phyloP scores from a whole-genome alignment of 441 rosid genomes.

The Arabidopsis lyrata region DNA sequence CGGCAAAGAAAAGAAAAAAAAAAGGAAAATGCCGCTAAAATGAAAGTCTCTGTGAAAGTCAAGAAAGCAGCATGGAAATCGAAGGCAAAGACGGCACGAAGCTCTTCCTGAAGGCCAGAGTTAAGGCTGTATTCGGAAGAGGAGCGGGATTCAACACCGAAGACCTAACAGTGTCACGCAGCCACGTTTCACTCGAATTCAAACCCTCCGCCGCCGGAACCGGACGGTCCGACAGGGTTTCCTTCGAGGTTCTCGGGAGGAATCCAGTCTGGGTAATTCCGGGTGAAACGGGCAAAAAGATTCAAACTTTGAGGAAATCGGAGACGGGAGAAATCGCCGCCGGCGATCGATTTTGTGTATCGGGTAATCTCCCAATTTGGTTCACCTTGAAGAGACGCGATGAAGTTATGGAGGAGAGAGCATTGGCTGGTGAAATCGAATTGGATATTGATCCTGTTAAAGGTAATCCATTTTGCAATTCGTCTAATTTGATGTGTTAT shows the following conservation, averaged over 20 bases:
- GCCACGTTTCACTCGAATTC: slow-evolving; percentile 55
- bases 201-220: slow-evolving; percentile 27
- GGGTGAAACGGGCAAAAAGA: slow-evolving; percentile 34
- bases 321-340: slow-evolving; percentile 57
- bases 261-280: slow-evolving; percentile 72
- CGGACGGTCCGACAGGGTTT: slow-evolving; percentile 53
- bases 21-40: background rate
- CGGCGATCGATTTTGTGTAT: slow-evolving; percentile 69
- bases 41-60: background rate
- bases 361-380: slow-evolving; percentile 64
- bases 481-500: slow-evolving; percentile 8
- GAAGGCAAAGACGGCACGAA: slow-evolving; percentile 70
- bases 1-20: slow-evolving; percentile 11
- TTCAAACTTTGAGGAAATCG: slow-evolving; percentile 53
- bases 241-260: slow-evolving; percentile 64
- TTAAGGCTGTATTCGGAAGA: slow-evolving; percentile 60
- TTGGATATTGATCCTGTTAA: slow-evolving; percentile 58
- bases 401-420: slow-evolving; percentile 42
- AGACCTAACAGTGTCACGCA: slow-evolving; percentile 71
- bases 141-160: slow-evolving; percentile 55
- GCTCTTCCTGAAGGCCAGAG: slow-evolving; percentile 43
- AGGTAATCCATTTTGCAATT: slow-evolving; percentile 52
- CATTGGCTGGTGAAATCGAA: slow-evolving; percentile 41
- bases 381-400: slow-evolving; percentile 51
- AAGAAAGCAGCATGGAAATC: slow-evolving; percentile 58